Evolutionary conservation across 306 rosid genomes (phyloP).

Genomic region (Quercus suber): DNA sequence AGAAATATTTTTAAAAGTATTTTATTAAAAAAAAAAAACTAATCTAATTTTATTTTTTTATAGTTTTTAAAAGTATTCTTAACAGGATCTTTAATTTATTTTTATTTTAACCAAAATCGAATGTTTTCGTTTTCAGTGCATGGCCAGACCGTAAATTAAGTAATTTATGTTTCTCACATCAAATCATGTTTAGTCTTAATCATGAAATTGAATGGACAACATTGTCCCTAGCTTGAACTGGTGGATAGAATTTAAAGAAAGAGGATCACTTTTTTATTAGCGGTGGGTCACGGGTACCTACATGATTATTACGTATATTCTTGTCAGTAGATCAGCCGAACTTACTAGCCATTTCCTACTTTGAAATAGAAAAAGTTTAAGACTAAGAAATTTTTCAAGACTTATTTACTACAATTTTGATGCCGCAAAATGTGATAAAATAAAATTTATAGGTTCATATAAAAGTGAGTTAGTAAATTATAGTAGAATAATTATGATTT

Average conservation of each 20-base stretch:
- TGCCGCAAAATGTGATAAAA: fast-evolving
- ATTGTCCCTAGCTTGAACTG: background rate
- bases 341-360: constrained; percentile 4
- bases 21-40: too few species aligned
- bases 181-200: background rate
- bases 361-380: background rate
- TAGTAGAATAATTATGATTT: too few species aligned
- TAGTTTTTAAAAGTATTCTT: background rate
- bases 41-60: background rate
- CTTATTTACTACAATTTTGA: too few species aligned
- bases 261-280: constrained; percentile 15
- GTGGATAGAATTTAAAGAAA: constrained; percentile 15
- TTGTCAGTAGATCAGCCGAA: too few species aligned
- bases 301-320: too few species aligned
- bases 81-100: background rate
- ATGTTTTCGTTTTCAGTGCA: background rate
- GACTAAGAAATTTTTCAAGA: too few species aligned
- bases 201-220: background rate
- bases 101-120: background rate
- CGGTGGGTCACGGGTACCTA: constrained; percentile 16
- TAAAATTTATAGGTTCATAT: too few species aligned
- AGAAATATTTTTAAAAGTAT: too few species aligned
- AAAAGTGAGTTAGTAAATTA: too few species aligned
- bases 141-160: background rate
- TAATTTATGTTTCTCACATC: constrained; percentile 11